phyloP scores from a whole-genome alignment of 805 yeast species.

The Zygosaccharomyces rouxii region DNA sequence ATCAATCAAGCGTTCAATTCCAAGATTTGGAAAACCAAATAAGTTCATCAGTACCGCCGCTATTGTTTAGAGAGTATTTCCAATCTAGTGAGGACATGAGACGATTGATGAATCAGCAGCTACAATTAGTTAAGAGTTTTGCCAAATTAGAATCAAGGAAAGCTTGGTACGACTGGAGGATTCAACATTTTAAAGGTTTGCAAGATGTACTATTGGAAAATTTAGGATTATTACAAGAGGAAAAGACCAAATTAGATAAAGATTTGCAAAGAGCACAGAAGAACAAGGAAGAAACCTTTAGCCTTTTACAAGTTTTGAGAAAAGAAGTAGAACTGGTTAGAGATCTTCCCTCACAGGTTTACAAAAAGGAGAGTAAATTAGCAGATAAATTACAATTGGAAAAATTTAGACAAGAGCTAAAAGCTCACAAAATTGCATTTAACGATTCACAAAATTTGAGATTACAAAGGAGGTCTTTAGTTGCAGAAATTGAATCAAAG shows the following conservation, averaged over 20 bases:
- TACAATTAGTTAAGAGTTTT: constrained; percentile 46
- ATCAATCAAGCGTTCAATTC: constrained; percentile 46
- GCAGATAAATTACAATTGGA: constrained; percentile 17
- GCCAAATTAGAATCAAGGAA: constrained; percentile 50
- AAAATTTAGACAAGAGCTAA: constrained; percentile 17
- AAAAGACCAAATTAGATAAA: constrained; percentile 18
- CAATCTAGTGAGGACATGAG: constrained; percentile 38
- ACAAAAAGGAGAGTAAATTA: constrained; percentile 13
- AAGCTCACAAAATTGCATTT: constrained; percentile 10
- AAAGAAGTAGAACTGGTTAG: constrained; percentile 23
- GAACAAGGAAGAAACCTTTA: constrained; percentile 12
- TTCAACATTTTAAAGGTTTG: constrained; percentile 46
- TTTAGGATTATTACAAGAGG: constrained; percentile 23
- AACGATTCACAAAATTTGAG: constrained; percentile 9
- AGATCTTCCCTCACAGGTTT: constrained; percentile 11
- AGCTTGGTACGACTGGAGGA: constrained; percentile 63
- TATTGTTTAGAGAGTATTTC: constrained; percentile 46
- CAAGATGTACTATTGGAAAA: constrained; percentile 33
- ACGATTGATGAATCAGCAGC: constrained; percentile 43
- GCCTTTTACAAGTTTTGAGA: constrained; percentile 17
- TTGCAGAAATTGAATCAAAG: constrained; percentile 3
- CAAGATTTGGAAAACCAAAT: constrained; percentile 45
- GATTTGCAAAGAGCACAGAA: constrained; percentile 12
- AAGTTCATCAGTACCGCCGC: constrained; percentile 45
- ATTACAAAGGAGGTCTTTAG: constrained; percentile 4